Evolutionary conservation across 2,329 filamentous ascomycete species (phyloP), one percentile per base, ranked within the genome.

Genomic region (Trichophyton schoenleinii): DNA sequence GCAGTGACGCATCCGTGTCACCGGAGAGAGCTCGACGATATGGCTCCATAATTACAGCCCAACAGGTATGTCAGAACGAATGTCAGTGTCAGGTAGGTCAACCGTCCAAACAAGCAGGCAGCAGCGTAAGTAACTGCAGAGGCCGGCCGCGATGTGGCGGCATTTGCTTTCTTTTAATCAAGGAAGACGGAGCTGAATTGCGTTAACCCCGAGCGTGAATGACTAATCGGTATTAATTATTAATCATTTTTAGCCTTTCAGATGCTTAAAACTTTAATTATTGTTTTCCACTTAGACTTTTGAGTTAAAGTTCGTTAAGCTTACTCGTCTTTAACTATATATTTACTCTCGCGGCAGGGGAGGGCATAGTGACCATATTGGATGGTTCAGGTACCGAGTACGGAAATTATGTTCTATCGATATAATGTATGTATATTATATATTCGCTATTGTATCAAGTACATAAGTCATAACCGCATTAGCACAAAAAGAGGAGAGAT

Each of bases 1-100:
- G 55, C 55, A 41, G 55, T 25, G 55, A 13, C 53, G 34, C 20
- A 58, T 58, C 38, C 55, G 31, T 58, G 34, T 53, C 49, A n/a
- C 49, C 49, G 25, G 49, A 53, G 7, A 53, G 49, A 8, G 49
- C 28, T 15, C 49, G 49, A 53, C 49, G 49, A 34, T 34, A 53
- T 6, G 49, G 22, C 22, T 53, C 49, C 49, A 53, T 53, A 25
- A 4, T 31, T 34, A 20, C 22, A 3, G n/a, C 9, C 20, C 41
- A 13, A n/a, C n/a, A 46, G 8, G 11, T 48, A 48, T 20, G 22
- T 20, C 7, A 44, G n/a, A 44, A 38, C 34, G 41, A 18, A 7
- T n/a, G 41, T 15, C 41, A 44, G 44, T 46, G 42, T 20, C 5
- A 48, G 44, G 44, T 8, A 25, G 44, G n/a, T 48, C 18, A 20